A percentile compares a stretch with the other conserved stretches of the same genome.
Conservation (phyloP, 495 filamentous ascomycete species). For the Bacidia rubella region DNA sequence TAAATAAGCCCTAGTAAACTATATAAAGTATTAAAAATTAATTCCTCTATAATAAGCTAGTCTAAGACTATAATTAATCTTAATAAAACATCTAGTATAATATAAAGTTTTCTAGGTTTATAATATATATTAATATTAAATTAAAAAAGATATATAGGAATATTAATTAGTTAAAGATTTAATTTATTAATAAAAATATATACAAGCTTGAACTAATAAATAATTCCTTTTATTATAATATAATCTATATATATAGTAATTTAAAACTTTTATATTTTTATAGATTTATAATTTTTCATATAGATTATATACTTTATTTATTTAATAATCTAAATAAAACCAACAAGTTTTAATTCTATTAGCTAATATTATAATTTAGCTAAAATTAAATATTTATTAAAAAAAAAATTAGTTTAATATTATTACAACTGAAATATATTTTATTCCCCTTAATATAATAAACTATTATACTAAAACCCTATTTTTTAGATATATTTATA, state of each 20-base stretch:
- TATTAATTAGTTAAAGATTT: neutral
- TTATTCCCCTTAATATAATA: conserved; percentile 3
- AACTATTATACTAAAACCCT: neutral
- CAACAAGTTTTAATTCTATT: neutral
- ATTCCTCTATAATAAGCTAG: neutral
- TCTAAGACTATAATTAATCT: neutral
- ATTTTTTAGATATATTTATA: neutral
- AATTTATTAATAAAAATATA: neutral
- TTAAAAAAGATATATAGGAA: conserved; percentile 2
- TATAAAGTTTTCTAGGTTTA: neutral
- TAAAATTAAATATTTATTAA: neutral
- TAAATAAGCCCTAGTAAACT: neutral
- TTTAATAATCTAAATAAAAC: neutral
- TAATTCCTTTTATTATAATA: neutral
- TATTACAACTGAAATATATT: neutral
- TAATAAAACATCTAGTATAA: neutral
- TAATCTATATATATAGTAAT: neutral
- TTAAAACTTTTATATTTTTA: conserved; percentile 1
- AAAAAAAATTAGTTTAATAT: conserved; percentile 1
- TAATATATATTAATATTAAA: conserved; percentile 1
- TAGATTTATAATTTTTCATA: conserved; percentile 1
- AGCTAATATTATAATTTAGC: neutral
- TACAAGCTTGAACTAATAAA: neutral
- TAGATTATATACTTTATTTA: neutral
- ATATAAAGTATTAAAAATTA: neutral